Percentiles rank a stretch among this genome's conserved stretches.
Conservation (phyloP, 139 green algal genomes). For the Astrephomene gubernaculifera region DNA sequence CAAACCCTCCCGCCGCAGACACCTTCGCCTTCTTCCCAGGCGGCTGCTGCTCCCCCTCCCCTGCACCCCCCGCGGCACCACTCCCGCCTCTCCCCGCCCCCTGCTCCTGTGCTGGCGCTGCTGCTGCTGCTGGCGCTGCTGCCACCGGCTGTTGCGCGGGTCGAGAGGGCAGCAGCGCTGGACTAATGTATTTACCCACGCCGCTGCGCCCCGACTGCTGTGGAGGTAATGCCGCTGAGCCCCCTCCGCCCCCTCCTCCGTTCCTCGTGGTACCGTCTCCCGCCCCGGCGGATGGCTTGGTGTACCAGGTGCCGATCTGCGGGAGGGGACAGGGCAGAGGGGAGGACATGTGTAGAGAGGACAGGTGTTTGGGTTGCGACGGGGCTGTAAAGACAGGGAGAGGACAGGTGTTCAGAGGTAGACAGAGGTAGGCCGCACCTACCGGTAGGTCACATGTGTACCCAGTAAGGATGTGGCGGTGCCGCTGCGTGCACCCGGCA, state of each 20-base stretch:
- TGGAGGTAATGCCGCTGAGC: background rate
- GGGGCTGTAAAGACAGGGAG: no score
- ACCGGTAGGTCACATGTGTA: no score
- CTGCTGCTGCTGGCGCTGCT: background rate
- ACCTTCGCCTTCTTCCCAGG: constrained; percentile 71
- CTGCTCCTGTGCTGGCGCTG: background rate
- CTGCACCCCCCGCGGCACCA: background rate
- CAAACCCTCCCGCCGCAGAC: constrained; percentile 45
- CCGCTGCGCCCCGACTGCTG: constrained; percentile 34
- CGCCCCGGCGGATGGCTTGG: constrained; percentile 43
- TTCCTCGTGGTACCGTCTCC: no score
- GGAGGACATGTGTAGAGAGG: no score
- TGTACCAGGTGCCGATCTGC: constrained; percentile 65
- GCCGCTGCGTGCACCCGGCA: no score
- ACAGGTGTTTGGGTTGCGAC: no score
- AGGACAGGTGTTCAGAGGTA: no score
- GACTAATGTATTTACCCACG: constrained; percentile 77
- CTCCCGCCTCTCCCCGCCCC: background rate
- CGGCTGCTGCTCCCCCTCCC: constrained; percentile 20
- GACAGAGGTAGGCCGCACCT: no score
- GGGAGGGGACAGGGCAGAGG: no score
- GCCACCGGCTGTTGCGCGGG: constrained; percentile 11
- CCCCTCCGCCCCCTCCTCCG: background rate
- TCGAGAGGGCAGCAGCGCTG: background rate
- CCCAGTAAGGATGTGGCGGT: no score